Base-by-base conservation (phyloP, 1,284 basidiomycete species). In the Hymenochaete sp. region DNA sequence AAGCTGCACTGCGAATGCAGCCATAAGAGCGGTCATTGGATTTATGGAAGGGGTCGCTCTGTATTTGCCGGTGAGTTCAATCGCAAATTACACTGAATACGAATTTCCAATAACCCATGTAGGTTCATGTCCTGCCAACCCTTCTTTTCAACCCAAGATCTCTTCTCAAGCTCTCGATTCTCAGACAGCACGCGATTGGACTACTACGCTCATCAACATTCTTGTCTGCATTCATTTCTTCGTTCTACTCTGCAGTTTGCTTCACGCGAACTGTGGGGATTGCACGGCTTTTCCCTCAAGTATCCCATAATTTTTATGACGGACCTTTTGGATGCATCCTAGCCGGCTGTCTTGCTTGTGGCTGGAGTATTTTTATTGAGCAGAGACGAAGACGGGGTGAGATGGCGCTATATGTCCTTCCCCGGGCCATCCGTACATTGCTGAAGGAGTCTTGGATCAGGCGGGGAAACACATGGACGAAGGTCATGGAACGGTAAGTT, bases 301-400 rank as follows among this genome's bases (percentile, higher is more conserved):
- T 87, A 37, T 79, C 82, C 5, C 81, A 87, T 55, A 73, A 87
- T 50, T 74, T 82, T 51, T 82, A 79, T 73, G 84, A 88, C 55
- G 81, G 83, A 0, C 79, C 83, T 2, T 72, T 67, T 46, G 83
- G 84, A 1, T 73, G 78, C 51, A 62, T 80, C 25, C 61, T 86
- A 46, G 70, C 66, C 6, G 82, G 80, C n/a, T 82, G 78, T 50
- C 58, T 87, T 25, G 62, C 70, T n/a, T 86, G 83, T 52, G 84
- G 84, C 2, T 66, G 69, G 41, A 84, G 80, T 47, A 83, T 88
- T 38, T 85, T 76, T 73, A 72, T 87, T 35, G 83, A 88, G 56
- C 75, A 78, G 46, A 76, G 75, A 3, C 66, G 66, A 40, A 63
- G 84, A 52, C 65, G 85, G 44, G 82, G 82, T 2, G 84, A 88